These are phyloP conservation scores for Globisporangium orthogonon DNA, from an alignment of 352 stramenopile species.

Conservation along the genomic window DNA sequence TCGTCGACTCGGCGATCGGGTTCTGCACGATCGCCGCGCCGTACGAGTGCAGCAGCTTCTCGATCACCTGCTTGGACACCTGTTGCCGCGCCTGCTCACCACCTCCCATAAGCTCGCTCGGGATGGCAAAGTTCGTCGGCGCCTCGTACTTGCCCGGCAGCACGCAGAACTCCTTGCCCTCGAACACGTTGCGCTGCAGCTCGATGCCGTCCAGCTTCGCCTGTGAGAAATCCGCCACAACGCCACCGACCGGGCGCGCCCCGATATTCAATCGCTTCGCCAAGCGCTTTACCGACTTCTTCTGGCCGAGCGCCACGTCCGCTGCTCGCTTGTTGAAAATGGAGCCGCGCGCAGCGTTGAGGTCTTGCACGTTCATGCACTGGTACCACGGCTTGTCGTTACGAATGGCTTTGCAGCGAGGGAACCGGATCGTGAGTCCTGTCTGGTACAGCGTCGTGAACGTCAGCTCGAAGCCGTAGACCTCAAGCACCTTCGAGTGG, in stretches of 20 bases:
- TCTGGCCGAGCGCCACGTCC: constrained; percentile 66
- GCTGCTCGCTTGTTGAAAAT: constrained; percentile 67
- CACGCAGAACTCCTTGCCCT: constrained; percentile 70
- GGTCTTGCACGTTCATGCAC: constrained; percentile 68
- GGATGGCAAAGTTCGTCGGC: constrained; percentile 15
- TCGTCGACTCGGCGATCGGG: constrained; percentile 53
- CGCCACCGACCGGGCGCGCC: constrained; percentile 19
- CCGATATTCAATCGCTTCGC: constrained; percentile 23
- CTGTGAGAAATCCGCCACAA: constrained; percentile 55
- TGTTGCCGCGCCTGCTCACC: constrained; percentile 11
- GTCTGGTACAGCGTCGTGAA: constrained; percentile 79
- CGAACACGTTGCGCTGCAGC: constrained; percentile 53
- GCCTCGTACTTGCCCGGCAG: constrained; percentile 66
- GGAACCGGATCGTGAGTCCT: constrained; percentile 74
- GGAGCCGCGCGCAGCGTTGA: constrained; percentile 56
- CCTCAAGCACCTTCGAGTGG: constrained; percentile 76
- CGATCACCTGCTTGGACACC: constrained; percentile 64
- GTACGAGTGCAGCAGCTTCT: constrained; percentile 67
- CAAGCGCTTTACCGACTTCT: constrained; percentile 35
- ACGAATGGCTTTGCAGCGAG: constrained; percentile 73
- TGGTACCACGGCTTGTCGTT: constrained; percentile 83
- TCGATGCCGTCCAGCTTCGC: constrained; percentile 54
- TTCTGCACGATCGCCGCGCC: constrained; percentile 74
- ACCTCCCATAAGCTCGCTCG: constrained; percentile 21
- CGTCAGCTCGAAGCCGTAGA: constrained; percentile 84